A percentile compares a stretch with the other conserved stretches of the same genome.
These are phyloP conservation scores for Pulveroboletus sp. DNA, from an alignment of 1,284 basidiomycete genomes.

Conservation along the genomic window DNA sequence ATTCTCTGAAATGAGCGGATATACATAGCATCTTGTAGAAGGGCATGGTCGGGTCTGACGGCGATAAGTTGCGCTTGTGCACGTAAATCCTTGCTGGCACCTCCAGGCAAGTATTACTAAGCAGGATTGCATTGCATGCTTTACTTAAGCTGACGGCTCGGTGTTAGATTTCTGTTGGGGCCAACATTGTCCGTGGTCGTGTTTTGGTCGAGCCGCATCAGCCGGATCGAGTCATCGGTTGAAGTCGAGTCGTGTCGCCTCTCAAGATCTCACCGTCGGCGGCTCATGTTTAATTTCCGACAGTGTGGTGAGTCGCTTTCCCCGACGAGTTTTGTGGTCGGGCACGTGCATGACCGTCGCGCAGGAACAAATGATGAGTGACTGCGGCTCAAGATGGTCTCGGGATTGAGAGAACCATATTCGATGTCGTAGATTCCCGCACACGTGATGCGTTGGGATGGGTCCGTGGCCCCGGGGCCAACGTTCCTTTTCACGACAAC, in stretches of 20 bases:
- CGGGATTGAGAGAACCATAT: conserved; percentile 9
- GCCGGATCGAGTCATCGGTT: not conserved
- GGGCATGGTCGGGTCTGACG: conserved; percentile 53
- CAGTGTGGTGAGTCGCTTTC: no score
- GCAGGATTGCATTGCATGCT: not conserved
- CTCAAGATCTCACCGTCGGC: conserved; percentile 13
- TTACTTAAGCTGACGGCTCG: not conserved
- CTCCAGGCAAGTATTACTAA: conserved; percentile 6
- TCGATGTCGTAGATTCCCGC: conserved; percentile 15
- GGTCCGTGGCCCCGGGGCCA: conserved; percentile 5
- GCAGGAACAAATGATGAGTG: no score
- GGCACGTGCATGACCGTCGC: conserved; percentile 8
- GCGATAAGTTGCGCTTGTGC: not conserved
- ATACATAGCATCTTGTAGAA: conserved; percentile 83
- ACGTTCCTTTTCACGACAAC: conserved; percentile 3
- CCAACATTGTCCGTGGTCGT: not conserved
- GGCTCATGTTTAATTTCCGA: conserved; percentile 35
- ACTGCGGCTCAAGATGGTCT: conserved; percentile 5
- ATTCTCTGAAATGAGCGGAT: conserved; percentile 70
- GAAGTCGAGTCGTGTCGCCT: not conserved
- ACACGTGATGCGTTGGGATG: not conserved
- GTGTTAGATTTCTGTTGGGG: not conserved
- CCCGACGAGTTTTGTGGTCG: not conserved
- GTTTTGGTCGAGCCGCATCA: not conserved
- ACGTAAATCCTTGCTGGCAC: not conserved